Conservation (phyloP, 179 eudicot species). For the Spergularia azorica region DNA sequence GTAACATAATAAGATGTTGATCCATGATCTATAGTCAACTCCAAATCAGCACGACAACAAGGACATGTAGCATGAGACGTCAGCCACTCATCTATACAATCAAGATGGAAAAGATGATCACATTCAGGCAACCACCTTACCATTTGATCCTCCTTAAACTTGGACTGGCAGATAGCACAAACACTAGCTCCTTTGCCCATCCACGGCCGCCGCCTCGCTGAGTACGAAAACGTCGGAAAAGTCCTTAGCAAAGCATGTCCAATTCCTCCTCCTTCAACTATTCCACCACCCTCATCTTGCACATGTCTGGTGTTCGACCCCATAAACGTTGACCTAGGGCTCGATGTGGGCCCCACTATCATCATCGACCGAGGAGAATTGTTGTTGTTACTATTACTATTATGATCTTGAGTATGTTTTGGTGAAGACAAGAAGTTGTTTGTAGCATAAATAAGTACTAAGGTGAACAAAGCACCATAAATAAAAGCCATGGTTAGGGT, state of each 20-base stretch:
- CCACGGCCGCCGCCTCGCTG: slow-evolving; percentile 40
- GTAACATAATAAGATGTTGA: not conserved
- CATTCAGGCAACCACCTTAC: slow-evolving; percentile 35
- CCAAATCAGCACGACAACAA: slow-evolving; percentile 34
- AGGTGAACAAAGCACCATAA: slow-evolving; percentile 28
- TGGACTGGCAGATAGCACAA: slow-evolving; percentile 67
- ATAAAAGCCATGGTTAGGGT: slow-evolving; percentile 18
- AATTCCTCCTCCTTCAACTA: not conserved
- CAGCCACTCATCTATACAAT: slow-evolving; percentile 35
- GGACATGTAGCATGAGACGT: slow-evolving; percentile 29
- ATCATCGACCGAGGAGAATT: not conserved
- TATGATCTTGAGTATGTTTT: not conserved
- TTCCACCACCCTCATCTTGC: not conserved
- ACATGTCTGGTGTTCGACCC: not conserved
- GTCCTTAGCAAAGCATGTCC: slow-evolving; percentile 21
- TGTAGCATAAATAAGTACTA: slow-evolving; percentile 9
- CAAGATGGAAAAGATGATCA: slow-evolving; percentile 31
- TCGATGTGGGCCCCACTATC: slow-evolving; percentile 6
- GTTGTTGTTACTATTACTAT: not conserved
- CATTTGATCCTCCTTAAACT: slow-evolving; percentile 58
- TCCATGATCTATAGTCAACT: not conserved
- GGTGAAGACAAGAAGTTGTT: slow-evolving; percentile 9
- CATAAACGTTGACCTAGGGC: not conserved
- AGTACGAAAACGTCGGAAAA: slow-evolving; percentile 59
- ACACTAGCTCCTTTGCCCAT: slow-evolving; percentile 56